These are phyloP conservation scores for Argentina anserina DNA, from an alignment of 306 rosid genomes.

Conservation along the genomic window DNA sequence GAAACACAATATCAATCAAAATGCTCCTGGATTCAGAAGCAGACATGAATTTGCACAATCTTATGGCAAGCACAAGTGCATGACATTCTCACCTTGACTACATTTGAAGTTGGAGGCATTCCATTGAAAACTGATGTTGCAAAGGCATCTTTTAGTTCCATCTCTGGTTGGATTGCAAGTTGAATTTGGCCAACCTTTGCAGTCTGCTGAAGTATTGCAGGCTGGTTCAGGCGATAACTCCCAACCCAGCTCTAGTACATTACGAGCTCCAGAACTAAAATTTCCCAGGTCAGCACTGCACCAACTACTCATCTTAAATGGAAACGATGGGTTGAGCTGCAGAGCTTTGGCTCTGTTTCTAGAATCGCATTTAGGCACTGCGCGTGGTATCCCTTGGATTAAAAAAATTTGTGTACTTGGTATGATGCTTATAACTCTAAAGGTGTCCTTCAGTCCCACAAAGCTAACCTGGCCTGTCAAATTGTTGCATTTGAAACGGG, in stretches of 20 bases:
- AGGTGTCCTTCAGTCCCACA: not conserved
- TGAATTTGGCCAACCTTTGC: conserved; percentile 59
- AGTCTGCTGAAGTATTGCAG: conserved; percentile 36
- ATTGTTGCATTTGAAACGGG: conserved; percentile 19
- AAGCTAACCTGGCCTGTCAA: conserved; percentile 17
- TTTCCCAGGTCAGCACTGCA: conserved; percentile 24
- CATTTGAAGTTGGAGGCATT: conserved; percentile 38
- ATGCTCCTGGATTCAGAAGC: not conserved
- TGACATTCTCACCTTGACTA: conserved; percentile 33
- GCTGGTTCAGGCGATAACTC: conserved; percentile 39
- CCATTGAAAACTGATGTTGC: conserved; percentile 40
- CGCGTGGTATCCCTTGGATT: not conserved
- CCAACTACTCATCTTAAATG: conserved; percentile 33
- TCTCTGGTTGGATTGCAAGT: conserved; percentile 36
- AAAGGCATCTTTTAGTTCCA: conserved; percentile 47
- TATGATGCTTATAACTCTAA: conserved; percentile 10
- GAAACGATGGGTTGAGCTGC: not conserved
- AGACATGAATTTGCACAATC: not conserved
- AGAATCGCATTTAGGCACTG: not conserved
- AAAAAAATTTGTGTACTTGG: not conserved
- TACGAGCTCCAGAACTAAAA: not conserved
- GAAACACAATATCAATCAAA: not conserved
- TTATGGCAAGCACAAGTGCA: not conserved
- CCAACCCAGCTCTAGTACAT: conserved; percentile 46
- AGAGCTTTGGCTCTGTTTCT: conserved; percentile 9